Percentiles rank a stretch among this genome's conserved stretches.
These are phyloP conservation scores for Anthoceros angustus DNA, from an alignment of 225 moss, liverwort and hornwort genomes.

Conservation along the genomic window DNA sequence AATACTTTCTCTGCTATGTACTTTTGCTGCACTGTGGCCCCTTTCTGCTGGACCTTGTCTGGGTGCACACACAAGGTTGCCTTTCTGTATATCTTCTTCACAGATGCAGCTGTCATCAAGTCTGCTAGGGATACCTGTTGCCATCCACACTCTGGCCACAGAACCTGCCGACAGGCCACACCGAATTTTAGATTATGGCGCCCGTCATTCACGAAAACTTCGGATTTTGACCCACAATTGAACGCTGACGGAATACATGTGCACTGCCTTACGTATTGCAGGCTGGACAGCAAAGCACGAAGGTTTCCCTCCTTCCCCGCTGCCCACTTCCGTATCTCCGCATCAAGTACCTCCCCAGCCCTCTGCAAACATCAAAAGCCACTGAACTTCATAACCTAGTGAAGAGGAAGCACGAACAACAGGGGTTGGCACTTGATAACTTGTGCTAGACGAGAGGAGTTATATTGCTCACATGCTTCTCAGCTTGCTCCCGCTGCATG, in stretches of 20 bases:
- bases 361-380: conserved; percentile 15
- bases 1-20: conserved; percentile 87
- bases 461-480: conserved; percentile 20
- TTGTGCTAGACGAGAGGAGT: neutral
- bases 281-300: conserved; percentile 83
- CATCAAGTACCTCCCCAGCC: conserved; percentile 54
- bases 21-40: conserved; percentile 73
- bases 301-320: conserved; percentile 89
- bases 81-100: conserved; percentile 74
- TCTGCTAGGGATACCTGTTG: conserved; percentile 72
- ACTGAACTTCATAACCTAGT: too few species aligned
- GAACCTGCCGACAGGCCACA: conserved; percentile 12
- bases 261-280: conserved; percentile 30
- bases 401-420: too few species aligned
- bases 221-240: too few species aligned
- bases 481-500: conserved; percentile 71
- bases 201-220: too few species aligned
- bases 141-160: conserved; percentile 97
- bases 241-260: too few species aligned
- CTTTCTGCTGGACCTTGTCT: conserved; percentile 94
- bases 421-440: too few species aligned
- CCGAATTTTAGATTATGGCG: too few species aligned
- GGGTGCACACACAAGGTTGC: conserved; percentile 83
- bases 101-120: conserved; percentile 54
- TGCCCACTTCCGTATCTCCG: conserved; percentile 88